Evolutionary conservation across 257 asterid species (phyloP).

Genomic region (Lavandula angustifolia): DNA sequence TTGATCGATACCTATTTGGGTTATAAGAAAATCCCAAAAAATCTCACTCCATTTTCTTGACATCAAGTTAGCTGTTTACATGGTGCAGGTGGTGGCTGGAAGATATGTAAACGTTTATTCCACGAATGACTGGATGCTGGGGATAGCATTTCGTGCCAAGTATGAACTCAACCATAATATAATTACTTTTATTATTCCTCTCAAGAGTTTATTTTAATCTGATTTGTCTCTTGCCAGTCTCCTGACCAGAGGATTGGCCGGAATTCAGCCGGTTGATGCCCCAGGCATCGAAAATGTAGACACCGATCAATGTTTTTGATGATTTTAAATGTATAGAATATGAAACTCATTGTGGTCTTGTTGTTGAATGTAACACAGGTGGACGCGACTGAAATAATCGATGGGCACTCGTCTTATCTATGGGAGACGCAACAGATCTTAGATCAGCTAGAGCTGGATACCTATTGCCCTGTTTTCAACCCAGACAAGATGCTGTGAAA

Average conservation of each 20-base stretch:
- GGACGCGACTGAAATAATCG: conserved; percentile 77
- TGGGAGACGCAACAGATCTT: conserved; percentile 76
- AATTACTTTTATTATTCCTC: background rate
- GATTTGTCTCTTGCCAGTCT: conserved; percentile 57
- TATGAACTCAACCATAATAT: conserved; percentile 32
- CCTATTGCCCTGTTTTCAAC: conserved; percentile 62
- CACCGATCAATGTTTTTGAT: background rate
- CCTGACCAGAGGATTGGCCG: conserved; percentile 92
- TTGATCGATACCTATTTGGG: background rate
- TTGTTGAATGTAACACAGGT: conserved; percentile 49
- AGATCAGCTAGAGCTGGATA: conserved; percentile 77
- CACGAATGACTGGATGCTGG: conserved; percentile 94
- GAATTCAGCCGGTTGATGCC: conserved; percentile 82
- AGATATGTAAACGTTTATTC: conserved; percentile 85
- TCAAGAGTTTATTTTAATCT: background rate
- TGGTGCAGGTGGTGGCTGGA: conserved; percentile 88
- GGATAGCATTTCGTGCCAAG: conserved; percentile 95
- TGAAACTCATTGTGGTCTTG: background rate
- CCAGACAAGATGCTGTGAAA: conserved; percentile 23
- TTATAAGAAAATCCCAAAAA: background rate
- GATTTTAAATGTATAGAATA: background rate
- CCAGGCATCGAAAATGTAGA: conserved; percentile 87
- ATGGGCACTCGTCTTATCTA: conserved; percentile 86
- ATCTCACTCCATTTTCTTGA: background rate
- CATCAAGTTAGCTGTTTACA: conserved; percentile 2